Conservation (phyloP, 1,284 basidiomycete genomes). For the Laetiporus sulphureus region DNA sequence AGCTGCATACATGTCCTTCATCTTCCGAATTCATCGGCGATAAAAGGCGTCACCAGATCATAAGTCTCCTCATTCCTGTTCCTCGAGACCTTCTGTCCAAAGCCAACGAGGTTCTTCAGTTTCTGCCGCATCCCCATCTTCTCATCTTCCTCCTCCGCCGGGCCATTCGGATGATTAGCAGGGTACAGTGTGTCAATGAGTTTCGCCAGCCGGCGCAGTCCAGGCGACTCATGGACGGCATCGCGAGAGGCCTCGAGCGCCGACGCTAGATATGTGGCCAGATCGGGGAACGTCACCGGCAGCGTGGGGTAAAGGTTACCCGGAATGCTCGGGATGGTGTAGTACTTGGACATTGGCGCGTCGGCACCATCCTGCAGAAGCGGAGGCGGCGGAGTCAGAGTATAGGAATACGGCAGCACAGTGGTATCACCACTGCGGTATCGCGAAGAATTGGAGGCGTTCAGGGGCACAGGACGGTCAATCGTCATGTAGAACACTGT, state of each 20-base stretch:
- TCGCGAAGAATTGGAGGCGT: slow-evolving; percentile 35
- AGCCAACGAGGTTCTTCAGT: slow-evolving; percentile 55
- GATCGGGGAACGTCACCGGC: slow-evolving; percentile 66
- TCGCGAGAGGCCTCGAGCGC: slow-evolving; percentile 61
- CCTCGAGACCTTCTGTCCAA: slow-evolving; percentile 36
- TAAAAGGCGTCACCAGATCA: slow-evolving; percentile 73
- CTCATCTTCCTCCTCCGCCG: slow-evolving; percentile 26
- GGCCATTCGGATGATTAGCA: slow-evolving; percentile 31
- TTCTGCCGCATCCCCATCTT: slow-evolving; percentile 34
- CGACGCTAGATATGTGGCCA: slow-evolving; percentile 67
- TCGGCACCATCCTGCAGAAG: slow-evolving; percentile 59
- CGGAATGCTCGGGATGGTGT: slow-evolving; percentile 56
- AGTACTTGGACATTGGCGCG: slow-evolving; percentile 56
- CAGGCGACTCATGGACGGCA: slow-evolving; percentile 48
- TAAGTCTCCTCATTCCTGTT: slow-evolving; percentile 68
- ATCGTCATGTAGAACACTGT: slow-evolving; percentile 70
- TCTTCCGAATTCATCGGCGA: slow-evolving; percentile 28
- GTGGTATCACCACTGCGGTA: slow-evolving; percentile 54
- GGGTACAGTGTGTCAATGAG: slow-evolving; percentile 59
- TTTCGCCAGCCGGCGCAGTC: slow-evolving; percentile 60
- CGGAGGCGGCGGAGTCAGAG: slow-evolving; percentile 47
- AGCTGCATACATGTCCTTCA: no score
- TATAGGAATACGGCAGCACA: slow-evolving; percentile 65
- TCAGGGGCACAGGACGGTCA: slow-evolving; percentile 52
- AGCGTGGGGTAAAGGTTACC: slow-evolving; percentile 57